A percentile compares a stretch with the other conserved stretches of the same genome.
phyloP scores from a whole-genome alignment of 1,139 yeast genomes.

The Candida glucosophila region DNA sequence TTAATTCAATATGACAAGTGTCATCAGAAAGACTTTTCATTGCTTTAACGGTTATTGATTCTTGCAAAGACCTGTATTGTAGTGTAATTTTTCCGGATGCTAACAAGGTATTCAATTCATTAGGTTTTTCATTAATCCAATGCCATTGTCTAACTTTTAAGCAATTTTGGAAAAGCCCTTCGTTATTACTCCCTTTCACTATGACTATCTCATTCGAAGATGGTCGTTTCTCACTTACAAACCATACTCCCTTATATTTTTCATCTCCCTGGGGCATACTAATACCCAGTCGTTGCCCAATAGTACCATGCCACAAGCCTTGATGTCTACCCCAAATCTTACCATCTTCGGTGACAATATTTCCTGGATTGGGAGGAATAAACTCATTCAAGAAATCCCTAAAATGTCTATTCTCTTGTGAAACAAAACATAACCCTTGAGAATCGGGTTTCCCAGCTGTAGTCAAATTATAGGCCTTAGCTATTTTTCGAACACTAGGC shows the following conservation, averaged over 20 bases:
- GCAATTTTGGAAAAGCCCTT: constrained; percentile 40
- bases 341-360: constrained; percentile 68
- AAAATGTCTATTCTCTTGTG: constrained; percentile 63
- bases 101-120: constrained; percentile 6
- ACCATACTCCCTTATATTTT: constrained; percentile 72
- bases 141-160: constrained; percentile 40
- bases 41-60: constrained; percentile 27
- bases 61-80: constrained; percentile 68
- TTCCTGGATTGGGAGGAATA: constrained; percentile 64
- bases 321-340: constrained; percentile 69
- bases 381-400: constrained; percentile 70
- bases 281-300: constrained; percentile 77
- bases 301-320: constrained; percentile 91
- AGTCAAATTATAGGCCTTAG: constrained; percentile 43
- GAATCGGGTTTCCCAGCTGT: constrained; percentile 83
- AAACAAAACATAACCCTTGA: constrained; percentile 90
- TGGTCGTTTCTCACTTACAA: constrained; percentile 60
- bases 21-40: constrained; percentile 6
- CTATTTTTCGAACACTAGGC: constrained; percentile 64
- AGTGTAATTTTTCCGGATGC: constrained; percentile 23
- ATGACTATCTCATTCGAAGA: constrained; percentile 67
- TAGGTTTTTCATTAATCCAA: constrained; percentile 31
- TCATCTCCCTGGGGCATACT: constrained; percentile 87
- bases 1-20: constrained; percentile 24
- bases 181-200: constrained; percentile 64